phyloP scores from a whole-genome alignment of 495 filamentous ascomycete species.

The Tuber melanosporum region DNA sequence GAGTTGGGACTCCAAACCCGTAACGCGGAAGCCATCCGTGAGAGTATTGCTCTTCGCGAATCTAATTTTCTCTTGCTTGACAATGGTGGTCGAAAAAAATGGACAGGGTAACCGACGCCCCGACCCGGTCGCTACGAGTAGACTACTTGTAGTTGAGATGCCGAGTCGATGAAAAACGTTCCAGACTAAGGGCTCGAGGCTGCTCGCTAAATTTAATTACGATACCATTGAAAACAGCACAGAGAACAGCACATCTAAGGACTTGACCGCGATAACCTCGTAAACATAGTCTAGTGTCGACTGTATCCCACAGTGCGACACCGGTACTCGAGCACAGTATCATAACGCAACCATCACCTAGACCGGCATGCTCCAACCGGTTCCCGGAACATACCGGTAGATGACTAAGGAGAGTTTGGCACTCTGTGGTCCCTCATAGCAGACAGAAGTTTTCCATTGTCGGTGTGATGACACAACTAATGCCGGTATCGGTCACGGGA shows the following conservation, averaged over 20 bases:
- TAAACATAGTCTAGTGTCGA: neutral
- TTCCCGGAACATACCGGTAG: neutral
- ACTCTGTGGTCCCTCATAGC: neutral
- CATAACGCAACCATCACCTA: too few species aligned
- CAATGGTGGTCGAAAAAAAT: neutral
- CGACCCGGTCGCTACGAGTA: neutral
- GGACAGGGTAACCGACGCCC: neutral
- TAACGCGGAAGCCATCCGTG: neutral
- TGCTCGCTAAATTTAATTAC: neutral
- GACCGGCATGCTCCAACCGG: too few species aligned
- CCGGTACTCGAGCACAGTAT: neutral
- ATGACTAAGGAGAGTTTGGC: neutral
- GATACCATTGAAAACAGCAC: neutral
- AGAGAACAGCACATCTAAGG: neutral
- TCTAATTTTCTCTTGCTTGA: neutral
- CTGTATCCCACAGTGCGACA: neutral
- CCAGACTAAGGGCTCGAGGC: neutral
- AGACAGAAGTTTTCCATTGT: neutral
- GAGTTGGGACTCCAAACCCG: neutral
- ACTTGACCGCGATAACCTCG: neutral
- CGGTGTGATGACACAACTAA: neutral
- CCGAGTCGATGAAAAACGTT: neutral
- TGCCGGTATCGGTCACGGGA: neutral
- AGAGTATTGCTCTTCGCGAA: neutral
- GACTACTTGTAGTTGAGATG: neutral